phyloP scores from a whole-genome alignment of 305 asterid genomes.

The Solanum hybrid region DNA sequence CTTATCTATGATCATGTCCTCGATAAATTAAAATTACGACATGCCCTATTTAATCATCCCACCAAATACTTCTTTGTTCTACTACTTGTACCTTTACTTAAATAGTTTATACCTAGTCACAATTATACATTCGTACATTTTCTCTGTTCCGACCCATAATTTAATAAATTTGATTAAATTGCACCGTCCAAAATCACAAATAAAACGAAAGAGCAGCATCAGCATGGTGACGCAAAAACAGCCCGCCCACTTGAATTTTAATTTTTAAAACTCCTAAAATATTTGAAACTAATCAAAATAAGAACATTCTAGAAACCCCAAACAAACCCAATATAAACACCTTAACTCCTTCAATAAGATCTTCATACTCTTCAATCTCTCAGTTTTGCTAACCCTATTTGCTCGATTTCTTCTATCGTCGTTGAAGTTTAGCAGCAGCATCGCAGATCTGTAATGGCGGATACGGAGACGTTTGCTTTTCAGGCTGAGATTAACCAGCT shows the following conservation, averaged over 20 bases:
- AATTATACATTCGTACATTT: not conserved
- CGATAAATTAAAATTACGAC: not conserved
- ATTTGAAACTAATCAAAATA: not conserved
- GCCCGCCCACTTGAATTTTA: not conserved
- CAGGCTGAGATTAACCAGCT: constrained; percentile 26
- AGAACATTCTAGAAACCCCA: not conserved
- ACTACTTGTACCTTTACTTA: not conserved
- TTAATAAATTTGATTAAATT: not conserved
- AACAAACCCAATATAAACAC: not conserved
- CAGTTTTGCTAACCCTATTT: not conserved
- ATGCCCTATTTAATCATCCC: not conserved
- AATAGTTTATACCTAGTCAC: not conserved
- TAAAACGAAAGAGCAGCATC: not conserved
- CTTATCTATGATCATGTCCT: too few species aligned
- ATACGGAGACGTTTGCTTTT: constrained; percentile 21
- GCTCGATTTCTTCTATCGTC: not conserved
- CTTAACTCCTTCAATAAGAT: not conserved
- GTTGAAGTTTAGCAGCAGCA: not conserved
- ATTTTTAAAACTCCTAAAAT: not conserved
- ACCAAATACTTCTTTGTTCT: not conserved
- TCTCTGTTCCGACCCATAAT: not conserved
- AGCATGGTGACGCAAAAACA: not conserved
- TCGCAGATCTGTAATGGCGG: constrained; percentile 12
- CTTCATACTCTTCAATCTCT: not conserved
- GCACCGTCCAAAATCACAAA: not conserved